Evolutionary conservation across 2,329 filamentous ascomycete genomes (phyloP).

Genomic region (Colletotrichum agaves): DNA sequence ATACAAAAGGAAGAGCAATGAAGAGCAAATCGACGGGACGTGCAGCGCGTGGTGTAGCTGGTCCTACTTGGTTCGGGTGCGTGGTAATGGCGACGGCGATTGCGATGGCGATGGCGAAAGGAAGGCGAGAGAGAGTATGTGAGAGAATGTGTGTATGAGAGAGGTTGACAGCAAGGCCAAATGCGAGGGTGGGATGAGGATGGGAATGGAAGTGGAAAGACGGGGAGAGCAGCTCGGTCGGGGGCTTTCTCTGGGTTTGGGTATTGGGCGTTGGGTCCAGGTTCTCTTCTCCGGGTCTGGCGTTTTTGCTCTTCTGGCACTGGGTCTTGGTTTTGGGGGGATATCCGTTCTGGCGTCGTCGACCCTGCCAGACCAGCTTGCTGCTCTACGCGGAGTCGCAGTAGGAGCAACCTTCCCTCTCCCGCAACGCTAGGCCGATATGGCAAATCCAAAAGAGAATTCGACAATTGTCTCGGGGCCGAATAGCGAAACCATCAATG

Average conservation of each 20-base stretch:
- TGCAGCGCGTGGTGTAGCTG: conserved; percentile 12
- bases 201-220: conserved; percentile 23
- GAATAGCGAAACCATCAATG: conserved; percentile 37
- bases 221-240: conserved; percentile 21
- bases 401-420: conserved; percentile 16
- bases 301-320: conserved; percentile 6
- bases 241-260: conserved; percentile 23
- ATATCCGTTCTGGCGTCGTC: conserved; percentile 31
- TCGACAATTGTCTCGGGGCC: conserved; percentile 36
- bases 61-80: not conserved
- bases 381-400: not conserved
- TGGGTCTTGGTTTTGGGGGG: not conserved
- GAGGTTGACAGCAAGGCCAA: conserved; percentile 3
- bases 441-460: conserved; percentile 28
- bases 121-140: conserved; percentile 12
- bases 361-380: conserved; percentile 27
- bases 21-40: conserved; percentile 19
- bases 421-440: conserved; percentile 36
- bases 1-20: conserved; percentile 11
- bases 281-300: conserved; percentile 5
- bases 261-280: not conserved
- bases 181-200: conserved; percentile 6
- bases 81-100: conserved; percentile 9
- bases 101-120: conserved; percentile 16
- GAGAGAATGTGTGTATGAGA: not conserved